Evolutionary conservation across 257 asterid genomes (phyloP).

Genomic region (Nicotiana tabacum): DNA sequence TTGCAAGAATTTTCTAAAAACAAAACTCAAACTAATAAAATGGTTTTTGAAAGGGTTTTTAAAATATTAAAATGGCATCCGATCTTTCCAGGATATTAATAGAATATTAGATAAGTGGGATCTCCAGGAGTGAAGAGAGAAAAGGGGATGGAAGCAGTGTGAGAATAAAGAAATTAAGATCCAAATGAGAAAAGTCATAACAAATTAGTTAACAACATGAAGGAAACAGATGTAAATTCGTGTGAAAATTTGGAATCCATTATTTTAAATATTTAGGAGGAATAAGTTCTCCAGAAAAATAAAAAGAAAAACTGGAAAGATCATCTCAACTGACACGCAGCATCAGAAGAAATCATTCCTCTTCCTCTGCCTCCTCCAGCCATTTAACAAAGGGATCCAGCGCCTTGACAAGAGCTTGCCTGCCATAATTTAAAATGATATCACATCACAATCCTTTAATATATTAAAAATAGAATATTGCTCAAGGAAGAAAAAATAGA

Average conservation of each 20-base stretch:
- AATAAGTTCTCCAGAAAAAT: neutral
- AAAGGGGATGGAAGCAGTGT: neutral
- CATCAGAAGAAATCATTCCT: slow-evolving; percentile 29
- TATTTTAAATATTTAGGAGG: neutral
- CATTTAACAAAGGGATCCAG: slow-evolving; percentile 91
- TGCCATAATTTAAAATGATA: slow-evolving; percentile 12
- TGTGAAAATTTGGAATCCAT: neutral
- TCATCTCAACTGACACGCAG: neutral
- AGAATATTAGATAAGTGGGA: no score
- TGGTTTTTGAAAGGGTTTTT: no score
- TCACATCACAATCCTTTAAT: no score
- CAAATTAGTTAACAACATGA: no score
- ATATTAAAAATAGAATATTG: no score
- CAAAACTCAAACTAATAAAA: no score
- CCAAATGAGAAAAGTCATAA: neutral
- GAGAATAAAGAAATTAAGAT: neutral
- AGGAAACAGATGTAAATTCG: neutral
- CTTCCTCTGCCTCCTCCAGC: slow-evolving; percentile 99
- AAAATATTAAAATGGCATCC: no score
- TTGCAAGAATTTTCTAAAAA: no score
- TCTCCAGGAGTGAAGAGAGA: neutral
- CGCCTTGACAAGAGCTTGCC: slow-evolving; percentile 88
- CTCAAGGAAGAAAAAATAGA: no score
- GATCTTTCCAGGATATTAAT: no score
- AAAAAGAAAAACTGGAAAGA: neutral